Conservation (phyloP, 2,329 filamentous ascomycete species). For the Aspergillus felis region DNA sequence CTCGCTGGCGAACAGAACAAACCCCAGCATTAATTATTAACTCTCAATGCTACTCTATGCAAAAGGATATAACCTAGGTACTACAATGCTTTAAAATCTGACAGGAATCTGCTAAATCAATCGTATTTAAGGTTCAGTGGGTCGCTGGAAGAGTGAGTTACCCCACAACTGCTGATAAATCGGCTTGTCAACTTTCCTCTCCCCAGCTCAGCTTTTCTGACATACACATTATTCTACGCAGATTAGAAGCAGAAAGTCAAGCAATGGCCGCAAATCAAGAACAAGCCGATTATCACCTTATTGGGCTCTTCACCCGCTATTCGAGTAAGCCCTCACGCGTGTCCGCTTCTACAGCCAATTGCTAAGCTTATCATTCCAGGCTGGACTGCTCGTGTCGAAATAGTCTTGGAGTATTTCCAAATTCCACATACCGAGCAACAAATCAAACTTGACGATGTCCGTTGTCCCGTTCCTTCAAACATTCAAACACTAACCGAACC, state of each 20-base stretch:
- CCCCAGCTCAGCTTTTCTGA: background rate
- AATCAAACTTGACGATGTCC: conserved; percentile 24
- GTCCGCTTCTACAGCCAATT: background rate
- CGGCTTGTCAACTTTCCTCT: background rate
- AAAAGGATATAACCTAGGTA: no score
- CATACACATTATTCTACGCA: background rate
- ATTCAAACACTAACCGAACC: background rate
- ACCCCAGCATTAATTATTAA: background rate
- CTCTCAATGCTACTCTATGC: background rate
- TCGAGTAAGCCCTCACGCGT: conserved; percentile 21
- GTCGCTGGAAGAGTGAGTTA: background rate
- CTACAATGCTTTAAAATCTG: no score
- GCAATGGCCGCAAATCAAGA: background rate
- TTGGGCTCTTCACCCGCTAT: conserved; percentile 30
- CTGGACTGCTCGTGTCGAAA: conserved; percentile 32
- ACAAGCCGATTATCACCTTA: conserved; percentile 24
- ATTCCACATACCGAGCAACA: conserved; percentile 26
- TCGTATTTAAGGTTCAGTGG: background rate
- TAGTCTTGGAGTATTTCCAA: conserved; percentile 32
- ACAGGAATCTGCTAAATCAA: background rate
- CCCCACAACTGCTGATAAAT: background rate
- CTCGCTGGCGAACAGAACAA: background rate
- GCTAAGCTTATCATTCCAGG: conserved; percentile 16
- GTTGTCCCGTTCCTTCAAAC: background rate
- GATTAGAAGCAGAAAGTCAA: background rate